Base-by-base conservation (phyloP, 179 eudicot species). In the Corrigiola litoralis region DNA sequence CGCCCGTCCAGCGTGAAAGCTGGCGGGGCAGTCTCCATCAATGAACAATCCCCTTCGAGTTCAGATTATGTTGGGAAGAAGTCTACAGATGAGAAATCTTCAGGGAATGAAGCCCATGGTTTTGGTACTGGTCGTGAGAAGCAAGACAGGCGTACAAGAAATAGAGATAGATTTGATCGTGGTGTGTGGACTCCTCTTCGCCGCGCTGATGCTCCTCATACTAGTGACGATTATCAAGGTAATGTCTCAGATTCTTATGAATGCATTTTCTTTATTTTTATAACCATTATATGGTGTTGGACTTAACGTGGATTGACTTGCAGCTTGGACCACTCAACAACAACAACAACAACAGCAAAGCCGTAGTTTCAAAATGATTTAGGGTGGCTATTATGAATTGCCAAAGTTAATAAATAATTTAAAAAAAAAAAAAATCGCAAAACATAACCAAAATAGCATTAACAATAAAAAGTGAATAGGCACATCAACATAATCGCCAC, bases 101-200 rank as follows among this genome's bases (percentile, higher is more conserved):
- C 61, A 20, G 77, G 66, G 20, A 80, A 69, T 77, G 87, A 84
- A 46, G 46, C 68, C 28, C 82, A 71, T 76, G 80, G 79, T 67
- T 71, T 72, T 31, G 67, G 72, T 58, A 27, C 73, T 56, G 65
- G 65, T 58, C 84, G 76, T 58, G 98, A 90, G 44, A 87, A 82
- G 80, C 97, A 80, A 69, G 91, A 90, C 70, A 84, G 79, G 58
- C 94, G 97, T 31, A 76, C 85, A 38, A 84, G 96, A 72, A 89
- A 87, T 65, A 86, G 77, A 79, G 99, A 94, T 65, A 87, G 97
- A 76, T 89, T 86, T 77, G 99, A 94, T 82, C 96, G 87, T 79
- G 97, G 94, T 67, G 86, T 90, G 54, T 90, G 97, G 97, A 65
- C 99, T 65, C 95, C 96, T 68, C 80, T 85, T 53, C 86, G 94